Base-by-base conservation (phyloP, 73 alveolate genomes). In the Stentor coeruleus region DNA sequence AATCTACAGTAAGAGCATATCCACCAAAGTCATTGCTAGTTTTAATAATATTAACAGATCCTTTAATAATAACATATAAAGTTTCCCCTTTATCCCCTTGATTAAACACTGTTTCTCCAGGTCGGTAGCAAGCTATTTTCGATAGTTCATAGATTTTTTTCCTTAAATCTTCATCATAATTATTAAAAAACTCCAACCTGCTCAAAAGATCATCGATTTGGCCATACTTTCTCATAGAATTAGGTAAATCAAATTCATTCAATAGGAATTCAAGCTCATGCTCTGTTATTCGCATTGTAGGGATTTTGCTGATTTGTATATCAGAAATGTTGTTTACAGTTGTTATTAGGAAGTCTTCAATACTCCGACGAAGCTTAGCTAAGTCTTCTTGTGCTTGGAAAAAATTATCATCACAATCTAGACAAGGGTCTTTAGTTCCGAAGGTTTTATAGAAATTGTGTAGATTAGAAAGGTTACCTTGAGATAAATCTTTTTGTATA, bases 51-150 rank as follows among this genome's bases (percentile, higher is more conserved):
- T 6, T 49, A 49, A 49, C 66, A 6, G 66, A 49, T 20, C 79
- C 79, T 66, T 31, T 0, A 66, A 66, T 31, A 1, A 66, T 33
- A 0, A 66, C 39, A 2, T 26, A 66, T 15, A 66, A 20, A 26
- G 14, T 66, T 14, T 66, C 36, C 79, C 79, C 79, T 26, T 26
- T 20, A 66, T 66, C 79, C 14, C 79, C 79, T 66, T 66, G 79
- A 20, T 33, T 20, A 66, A 66, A 66, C n/a, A 66, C 33, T 28
- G 37, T 2, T 40, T 20, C 15, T 26, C 39, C 39, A 20, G 39
- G 14, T 20, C 14, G 39, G 33, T 0, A 66, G 33, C 33, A 40
- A 66, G 11, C 40, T 1, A 66, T 20, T 2, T 66, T 40, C n/a
- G 42, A 66, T 14, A 20, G n/a, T 26, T 66, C 33, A 37, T 28